Evolutionary conservation across 257 asterid genomes (phyloP).

Genomic region (Solanum etuberosum): DNA sequence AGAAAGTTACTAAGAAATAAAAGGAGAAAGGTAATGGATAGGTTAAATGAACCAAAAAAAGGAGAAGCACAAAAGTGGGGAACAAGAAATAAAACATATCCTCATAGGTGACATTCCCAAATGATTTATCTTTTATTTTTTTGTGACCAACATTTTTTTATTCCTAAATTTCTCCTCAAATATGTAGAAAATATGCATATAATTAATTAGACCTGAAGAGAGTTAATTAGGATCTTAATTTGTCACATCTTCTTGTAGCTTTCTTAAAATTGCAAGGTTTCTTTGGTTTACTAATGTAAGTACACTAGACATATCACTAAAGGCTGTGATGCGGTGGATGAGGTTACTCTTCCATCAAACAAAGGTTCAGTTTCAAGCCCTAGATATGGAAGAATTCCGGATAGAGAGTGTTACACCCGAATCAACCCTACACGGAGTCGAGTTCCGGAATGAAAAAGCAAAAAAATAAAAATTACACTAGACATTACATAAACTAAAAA

Average conservation of each 20-base stretch:
- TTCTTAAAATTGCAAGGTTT: neutral
- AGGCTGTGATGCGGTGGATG: neutral
- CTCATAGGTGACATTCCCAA: neutral
- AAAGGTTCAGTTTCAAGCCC: neutral
- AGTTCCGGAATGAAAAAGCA: neutral
- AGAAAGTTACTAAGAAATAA: neutral
- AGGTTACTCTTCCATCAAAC: neutral
- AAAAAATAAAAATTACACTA: neutral
- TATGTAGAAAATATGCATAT: neutral
- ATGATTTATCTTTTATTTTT: neutral
- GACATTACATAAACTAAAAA: neutral
- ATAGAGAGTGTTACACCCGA: too few relatives aligned
- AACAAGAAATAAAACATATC: neutral
- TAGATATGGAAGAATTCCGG: too few relatives aligned
- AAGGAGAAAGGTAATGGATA: neutral
- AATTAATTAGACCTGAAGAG: neutral
- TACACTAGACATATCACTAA: neutral
- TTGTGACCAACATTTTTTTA: neutral
- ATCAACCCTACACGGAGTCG: neutral
- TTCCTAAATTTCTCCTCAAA: neutral
- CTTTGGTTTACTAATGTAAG: neutral
- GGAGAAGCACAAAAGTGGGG: neutral
- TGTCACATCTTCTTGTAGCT: neutral
- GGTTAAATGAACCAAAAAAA: constrained; percentile 3
- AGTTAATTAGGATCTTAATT: neutral